phyloP scores from a whole-genome alignment of 805 yeast species.

The Diddensiella caesifluorescens region DNA sequence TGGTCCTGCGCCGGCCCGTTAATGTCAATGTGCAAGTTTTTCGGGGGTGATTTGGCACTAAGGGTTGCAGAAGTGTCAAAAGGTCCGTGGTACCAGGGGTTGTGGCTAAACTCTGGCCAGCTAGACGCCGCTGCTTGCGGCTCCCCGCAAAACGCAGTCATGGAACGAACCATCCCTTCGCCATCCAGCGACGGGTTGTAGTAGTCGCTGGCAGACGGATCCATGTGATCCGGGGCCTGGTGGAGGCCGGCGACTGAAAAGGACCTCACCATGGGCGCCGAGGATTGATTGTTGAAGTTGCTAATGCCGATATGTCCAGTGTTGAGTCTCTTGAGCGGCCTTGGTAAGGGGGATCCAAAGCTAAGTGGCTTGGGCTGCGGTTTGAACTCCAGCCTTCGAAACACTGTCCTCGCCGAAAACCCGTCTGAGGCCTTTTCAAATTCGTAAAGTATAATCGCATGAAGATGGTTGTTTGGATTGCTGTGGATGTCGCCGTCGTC shows the following conservation, averaged over 20 bases:
- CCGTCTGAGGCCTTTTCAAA: conserved; percentile 32
- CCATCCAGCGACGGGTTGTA: conserved; percentile 8
- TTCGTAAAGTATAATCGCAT: conserved; percentile 33
- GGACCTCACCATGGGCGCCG: conserved; percentile 18
- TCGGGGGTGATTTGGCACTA: background rate
- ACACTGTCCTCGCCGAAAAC: conserved; percentile 34
- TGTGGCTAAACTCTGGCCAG: conserved; percentile 2
- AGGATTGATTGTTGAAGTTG: background rate
- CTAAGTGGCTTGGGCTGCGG: background rate
- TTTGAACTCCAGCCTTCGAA: conserved; percentile 26
- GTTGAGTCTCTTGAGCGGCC: conserved; percentile 2
- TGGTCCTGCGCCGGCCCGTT: too few species aligned
- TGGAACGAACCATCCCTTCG: conserved; percentile 23
- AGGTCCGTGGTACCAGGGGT: conserved; percentile 3
- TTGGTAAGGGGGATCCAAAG: conserved; percentile 4
- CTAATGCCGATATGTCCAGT: background rate
- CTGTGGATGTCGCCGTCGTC: conserved; percentile 5
- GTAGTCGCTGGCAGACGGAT: conserved; percentile 6
- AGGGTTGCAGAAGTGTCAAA: background rate
- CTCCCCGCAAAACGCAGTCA: conserved; percentile 23
- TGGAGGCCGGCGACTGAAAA: conserved; percentile 20
- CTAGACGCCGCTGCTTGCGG: conserved; percentile 1
- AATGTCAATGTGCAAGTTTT: too few species aligned
- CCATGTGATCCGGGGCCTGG: conserved; percentile 6
- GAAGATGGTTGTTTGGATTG: conserved; percentile 17